Percentiles rank a stretch among this genome's conserved stretches.
Evolutionary conservation across 73 alveolate species (phyloP).

Genomic region (Diophrys sp.): DNA sequence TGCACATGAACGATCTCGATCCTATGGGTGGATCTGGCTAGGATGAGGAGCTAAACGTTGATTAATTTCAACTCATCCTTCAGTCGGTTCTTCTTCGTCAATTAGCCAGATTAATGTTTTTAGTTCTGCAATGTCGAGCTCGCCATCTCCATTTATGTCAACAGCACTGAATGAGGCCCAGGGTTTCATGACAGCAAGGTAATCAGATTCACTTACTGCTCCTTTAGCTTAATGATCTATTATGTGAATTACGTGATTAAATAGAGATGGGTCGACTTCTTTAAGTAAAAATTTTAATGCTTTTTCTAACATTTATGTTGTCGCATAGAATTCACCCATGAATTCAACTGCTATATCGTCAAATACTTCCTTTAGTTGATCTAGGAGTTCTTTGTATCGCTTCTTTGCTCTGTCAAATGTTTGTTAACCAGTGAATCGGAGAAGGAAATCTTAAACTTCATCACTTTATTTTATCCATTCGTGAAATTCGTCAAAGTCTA

Average conservation of each 20-base stretch:
- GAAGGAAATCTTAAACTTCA: conserved; percentile 53
- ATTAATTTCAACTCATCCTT: conserved; percentile 47
- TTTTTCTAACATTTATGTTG: conserved; percentile 20
- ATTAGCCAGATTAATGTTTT: conserved; percentile 61
- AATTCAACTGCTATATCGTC: conserved; percentile 44
- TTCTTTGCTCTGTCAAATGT: conserved; percentile 65
- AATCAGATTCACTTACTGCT: conserved; percentile 56
- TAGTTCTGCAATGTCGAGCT: conserved; percentile 46
- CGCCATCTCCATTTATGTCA: conserved; percentile 61
- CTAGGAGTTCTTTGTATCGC: conserved; percentile 30
- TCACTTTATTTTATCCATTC: conserved; percentile 50
- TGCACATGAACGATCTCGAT: too few relatives aligned
- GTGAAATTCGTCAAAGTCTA: conserved; percentile 48
- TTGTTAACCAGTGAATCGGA: conserved; percentile 53
- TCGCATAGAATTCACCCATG: conserved; percentile 64
- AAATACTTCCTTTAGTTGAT: conserved; percentile 16
- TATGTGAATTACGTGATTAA: conserved; percentile 27
- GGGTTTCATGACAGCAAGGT: conserved; percentile 54
- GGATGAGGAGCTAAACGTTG: too few relatives aligned
- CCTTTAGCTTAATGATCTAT: conserved; percentile 60
- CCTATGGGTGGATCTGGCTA: too few relatives aligned
- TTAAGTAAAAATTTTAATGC: conserved; percentile 8
- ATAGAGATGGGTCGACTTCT: conserved; percentile 5
- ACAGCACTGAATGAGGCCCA: conserved; percentile 65
- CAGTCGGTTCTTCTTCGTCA: conserved; percentile 60